Conservation (phyloP, 1,284 basidiomycete genomes). For the Sanghuangporus baumii region DNA sequence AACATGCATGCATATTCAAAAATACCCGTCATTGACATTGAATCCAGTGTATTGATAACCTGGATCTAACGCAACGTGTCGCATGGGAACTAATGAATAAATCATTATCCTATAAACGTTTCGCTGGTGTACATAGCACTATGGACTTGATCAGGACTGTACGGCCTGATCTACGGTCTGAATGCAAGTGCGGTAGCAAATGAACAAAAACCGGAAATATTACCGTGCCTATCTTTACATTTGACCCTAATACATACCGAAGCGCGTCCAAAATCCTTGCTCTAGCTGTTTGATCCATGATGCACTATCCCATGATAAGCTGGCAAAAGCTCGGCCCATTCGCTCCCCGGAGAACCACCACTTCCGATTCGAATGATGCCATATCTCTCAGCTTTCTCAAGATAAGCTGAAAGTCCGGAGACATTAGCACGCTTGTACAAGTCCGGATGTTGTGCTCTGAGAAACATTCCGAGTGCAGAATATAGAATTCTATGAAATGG, state of each 20-base stretch:
- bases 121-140: no score
- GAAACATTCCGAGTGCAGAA: background rate
- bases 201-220: background rate
- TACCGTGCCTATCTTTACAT: background rate
- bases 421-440: constrained; percentile 6
- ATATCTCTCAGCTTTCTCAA: background rate
- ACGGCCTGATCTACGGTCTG: background rate
- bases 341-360: background rate
- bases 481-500: background rate
- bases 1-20: no score
- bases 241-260: background rate
- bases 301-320: background rate
- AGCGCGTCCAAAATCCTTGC: background rate
- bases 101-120: no score
- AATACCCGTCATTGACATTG: no score
- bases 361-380: constrained; percentile 11
- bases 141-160: no score
- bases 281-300: background rate
- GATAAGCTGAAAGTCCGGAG: constrained; percentile 1
- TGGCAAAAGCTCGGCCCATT: constrained; percentile 8
- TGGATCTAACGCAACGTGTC: no score
- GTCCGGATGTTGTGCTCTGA: background rate
- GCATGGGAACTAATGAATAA: no score
- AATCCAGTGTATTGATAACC: no score
- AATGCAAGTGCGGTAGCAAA: background rate